These are phyloP conservation scores for Penicillium pulvis DNA, from an alignment of 495 filamentous ascomycete species.

Conservation along the genomic window DNA sequence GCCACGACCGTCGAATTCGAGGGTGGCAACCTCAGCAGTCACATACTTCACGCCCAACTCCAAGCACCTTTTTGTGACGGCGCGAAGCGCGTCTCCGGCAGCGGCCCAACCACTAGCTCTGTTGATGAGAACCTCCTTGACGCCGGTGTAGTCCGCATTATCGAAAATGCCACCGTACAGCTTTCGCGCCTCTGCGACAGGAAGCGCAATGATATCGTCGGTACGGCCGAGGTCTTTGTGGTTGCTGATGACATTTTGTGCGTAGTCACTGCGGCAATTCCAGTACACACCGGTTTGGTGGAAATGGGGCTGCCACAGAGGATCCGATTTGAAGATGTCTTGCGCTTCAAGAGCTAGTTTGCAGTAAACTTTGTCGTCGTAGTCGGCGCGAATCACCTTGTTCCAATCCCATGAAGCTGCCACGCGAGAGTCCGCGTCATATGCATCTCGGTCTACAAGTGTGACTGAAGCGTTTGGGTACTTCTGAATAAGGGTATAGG, in stretches of 20 bases:
- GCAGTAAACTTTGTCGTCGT: slow-evolving; percentile 58
- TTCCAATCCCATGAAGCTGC: slow-evolving; percentile 70
- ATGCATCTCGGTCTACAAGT: slow-evolving; percentile 58
- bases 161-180: slow-evolving; percentile 55
- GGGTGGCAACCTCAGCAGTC: slow-evolving; percentile 42
- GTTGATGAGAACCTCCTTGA: slow-evolving; percentile 54
- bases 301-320: slow-evolving; percentile 56
- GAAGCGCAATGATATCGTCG: slow-evolving; percentile 39
- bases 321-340: slow-evolving; percentile 53
- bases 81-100: slow-evolving; percentile 54
- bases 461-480: slow-evolving; percentile 54
- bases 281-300: slow-evolving; percentile 59
- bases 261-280: slow-evolving; percentile 44
- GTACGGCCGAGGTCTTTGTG: slow-evolving; percentile 48
- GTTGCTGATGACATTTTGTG: slow-evolving; percentile 49
- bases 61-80: slow-evolving; percentile 47
- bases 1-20: slow-evolving; percentile 45
- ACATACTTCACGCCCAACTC: slow-evolving; percentile 56
- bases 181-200: slow-evolving; percentile 44
- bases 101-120: slow-evolving; percentile 61
- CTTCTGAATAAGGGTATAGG: slow-evolving; percentile 56
- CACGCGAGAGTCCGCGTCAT: slow-evolving; percentile 39
- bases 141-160: slow-evolving; percentile 53
- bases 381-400: slow-evolving; percentile 69
- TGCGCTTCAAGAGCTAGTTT: slow-evolving; percentile 58